Percentiles rank a stretch among this genome's conserved stretches.
These are phyloP conservation scores for Lodderomyces oxycetoniae DNA, from an alignment of 1,139 yeast species.

Conservation along the genomic window DNA sequence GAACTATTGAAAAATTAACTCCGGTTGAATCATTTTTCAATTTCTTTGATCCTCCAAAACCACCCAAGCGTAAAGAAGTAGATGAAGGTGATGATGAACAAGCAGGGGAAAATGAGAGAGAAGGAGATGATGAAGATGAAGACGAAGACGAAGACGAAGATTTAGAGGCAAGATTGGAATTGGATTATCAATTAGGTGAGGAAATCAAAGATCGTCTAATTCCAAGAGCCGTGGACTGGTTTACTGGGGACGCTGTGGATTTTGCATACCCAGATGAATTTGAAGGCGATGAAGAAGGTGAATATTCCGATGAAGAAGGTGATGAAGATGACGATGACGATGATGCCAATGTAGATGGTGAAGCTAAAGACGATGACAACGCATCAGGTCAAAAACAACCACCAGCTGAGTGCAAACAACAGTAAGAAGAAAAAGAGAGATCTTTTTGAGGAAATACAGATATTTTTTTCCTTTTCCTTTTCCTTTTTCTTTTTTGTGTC, in stretches of 20 bases:
- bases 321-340: slow-evolving; percentile 50
- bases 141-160: slow-evolving; percentile 69
- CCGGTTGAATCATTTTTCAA: slow-evolving; percentile 93
- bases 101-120: slow-evolving; percentile 39
- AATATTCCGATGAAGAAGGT: slow-evolving; percentile 35
- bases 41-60: slow-evolving; percentile 90
- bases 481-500: neutral
- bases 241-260: slow-evolving; percentile 91
- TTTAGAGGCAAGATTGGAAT: slow-evolving; percentile 79
- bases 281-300: slow-evolving; percentile 46
- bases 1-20: slow-evolving; percentile 91
- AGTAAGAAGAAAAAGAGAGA: slow-evolving; percentile 19
- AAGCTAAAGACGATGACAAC: slow-evolving; percentile 14
- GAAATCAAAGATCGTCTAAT: slow-evolving; percentile 92
- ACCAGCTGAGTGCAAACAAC: slow-evolving; percentile 89
- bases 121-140: slow-evolving; percentile 33
- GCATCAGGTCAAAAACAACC: slow-evolving; percentile 50
- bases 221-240: slow-evolving; percentile 97
- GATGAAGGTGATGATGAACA: slow-evolving; percentile 26
- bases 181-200: slow-evolving; percentile 95
- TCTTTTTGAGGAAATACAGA: neutral
- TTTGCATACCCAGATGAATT: slow-evolving; percentile 45
- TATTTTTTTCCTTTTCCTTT: slow-evolving; percentile 1
- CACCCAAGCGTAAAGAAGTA: slow-evolving; percentile 49
- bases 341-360: slow-evolving; percentile 30